Evolutionary conservation across 2,329 filamentous ascomycete genomes (phyloP).

Genomic region (Daldinia sp.): DNA sequence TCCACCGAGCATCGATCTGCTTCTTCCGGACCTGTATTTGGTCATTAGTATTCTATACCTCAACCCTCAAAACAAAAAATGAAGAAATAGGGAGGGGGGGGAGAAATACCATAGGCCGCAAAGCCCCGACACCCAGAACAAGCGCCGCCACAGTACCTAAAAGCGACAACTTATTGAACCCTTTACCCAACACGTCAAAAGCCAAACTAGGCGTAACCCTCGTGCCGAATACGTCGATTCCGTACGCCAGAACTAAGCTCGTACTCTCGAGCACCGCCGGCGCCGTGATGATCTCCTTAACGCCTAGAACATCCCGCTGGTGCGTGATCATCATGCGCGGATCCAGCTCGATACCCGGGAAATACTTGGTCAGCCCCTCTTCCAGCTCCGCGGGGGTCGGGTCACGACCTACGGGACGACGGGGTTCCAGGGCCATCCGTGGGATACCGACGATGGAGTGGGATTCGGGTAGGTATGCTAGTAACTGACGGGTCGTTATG

Average conservation of each 20-base stretch:
- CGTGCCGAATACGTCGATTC: conserved; percentile 88
- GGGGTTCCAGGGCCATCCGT: conserved; percentile 82
- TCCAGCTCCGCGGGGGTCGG: conserved; percentile 82
- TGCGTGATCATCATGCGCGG: conserved; percentile 85
- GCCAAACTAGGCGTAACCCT: conserved; percentile 86
- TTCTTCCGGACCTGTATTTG: conserved; percentile 59
- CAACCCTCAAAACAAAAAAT: conserved; percentile 12
- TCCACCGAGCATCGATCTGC: conserved; percentile 60
- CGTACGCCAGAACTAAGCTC: conserved; percentile 87
- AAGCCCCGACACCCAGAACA: conserved; percentile 77
- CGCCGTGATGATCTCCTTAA: conserved; percentile 77
- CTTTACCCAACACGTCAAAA: conserved; percentile 93
- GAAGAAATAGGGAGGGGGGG: conserved; percentile 38
- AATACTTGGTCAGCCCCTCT: conserved; percentile 84
- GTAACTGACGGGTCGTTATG: conserved; percentile 84
- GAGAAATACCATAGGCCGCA: conserved; percentile 81
- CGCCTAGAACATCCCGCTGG: conserved; percentile 81
- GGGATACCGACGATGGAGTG: conserved; percentile 84
- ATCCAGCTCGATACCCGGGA: conserved; percentile 83
- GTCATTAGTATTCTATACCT: conserved; percentile 27
- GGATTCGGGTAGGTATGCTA: conserved; percentile 80
- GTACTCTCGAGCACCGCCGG: conserved; percentile 92
- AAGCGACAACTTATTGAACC: conserved; percentile 91
- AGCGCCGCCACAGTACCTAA: conserved; percentile 86
- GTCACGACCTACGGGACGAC: conserved; percentile 86